Evolutionary conservation across 164 flowering plant genomes (phyloP).

Genomic region (Macadamia tetraphylla): DNA sequence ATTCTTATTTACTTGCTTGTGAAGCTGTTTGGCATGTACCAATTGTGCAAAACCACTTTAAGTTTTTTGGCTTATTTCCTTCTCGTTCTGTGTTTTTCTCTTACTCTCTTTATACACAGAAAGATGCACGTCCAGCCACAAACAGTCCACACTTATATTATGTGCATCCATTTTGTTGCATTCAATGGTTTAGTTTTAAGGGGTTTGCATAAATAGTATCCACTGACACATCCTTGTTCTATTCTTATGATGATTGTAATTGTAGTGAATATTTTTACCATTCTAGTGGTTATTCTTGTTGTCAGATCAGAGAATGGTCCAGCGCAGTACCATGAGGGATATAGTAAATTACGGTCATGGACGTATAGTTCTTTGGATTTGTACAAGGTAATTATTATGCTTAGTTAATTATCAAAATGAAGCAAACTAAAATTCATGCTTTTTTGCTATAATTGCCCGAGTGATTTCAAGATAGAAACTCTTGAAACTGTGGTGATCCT

Average conservation of each 20-base stretch:
- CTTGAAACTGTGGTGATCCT: neutral
- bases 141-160: too few relatives aligned
- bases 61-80: neutral
- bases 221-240: neutral
- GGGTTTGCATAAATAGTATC: too few relatives aligned
- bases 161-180: neutral
- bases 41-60: too few relatives aligned
- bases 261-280: neutral
- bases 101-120: too few relatives aligned
- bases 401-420: too few relatives aligned
- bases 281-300: constrained; percentile 7
- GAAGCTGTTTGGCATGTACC: neutral
- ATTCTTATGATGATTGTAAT: neutral
- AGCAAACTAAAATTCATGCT: too few relatives aligned
- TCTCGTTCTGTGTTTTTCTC: too few relatives aligned
- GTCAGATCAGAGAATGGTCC: constrained; percentile 66
- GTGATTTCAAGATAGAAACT: neutral
- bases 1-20: neutral
- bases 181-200: neutral
- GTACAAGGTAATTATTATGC: constrained; percentile 54
- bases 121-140: too few relatives aligned
- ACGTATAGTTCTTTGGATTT: constrained; percentile 73
- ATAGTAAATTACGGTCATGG: constrained; percentile 85
- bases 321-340: constrained; percentile 68
- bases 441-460: too few relatives aligned